Base-by-base conservation (phyloP, 495 filamentous ascomycete genomes). In the Monascus purpureus region DNA sequence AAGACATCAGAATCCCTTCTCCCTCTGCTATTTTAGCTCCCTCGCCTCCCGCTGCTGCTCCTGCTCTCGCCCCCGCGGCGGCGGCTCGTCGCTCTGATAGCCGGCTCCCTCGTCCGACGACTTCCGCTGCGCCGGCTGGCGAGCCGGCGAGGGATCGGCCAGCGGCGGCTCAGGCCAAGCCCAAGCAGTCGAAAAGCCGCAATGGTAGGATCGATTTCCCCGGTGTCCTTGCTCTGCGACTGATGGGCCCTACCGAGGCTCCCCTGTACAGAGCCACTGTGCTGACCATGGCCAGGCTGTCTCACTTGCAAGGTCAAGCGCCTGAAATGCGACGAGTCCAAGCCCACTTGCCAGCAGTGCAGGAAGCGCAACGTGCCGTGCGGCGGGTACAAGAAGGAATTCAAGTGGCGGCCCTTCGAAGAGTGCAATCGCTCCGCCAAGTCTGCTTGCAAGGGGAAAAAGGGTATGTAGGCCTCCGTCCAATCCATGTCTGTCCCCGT, bases 361-460 rank as follows among this genome's bases (percentile, higher is more conserved):
- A 61, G 72, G 24, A 71, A 73, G 33, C 69, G 82, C 16, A 74
- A 69, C 33, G 79, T 85, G 11, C 48, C 55, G 11, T 87, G 81
- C 47, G 80, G 80, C 19, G 81, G 81, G 12, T 87, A 85, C 50
- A 81, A 75, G 47, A 87, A 81, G 51, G 77, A 82, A 45, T 83
- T 82, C 58, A 86, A 85, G 67, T 86, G 81, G 80, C 66, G 78
- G 20, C 67, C 78, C 1, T 82, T 84, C 41, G 81, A 81, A 43
- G 81, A 84, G 43, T 61, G 67, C 29, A 72, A 55, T 31, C 55
- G 79, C 36, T 52, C 52, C n/a, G 59, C 61, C 31, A 75, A 71
- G 40, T 38, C 51, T 13, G 43, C 53, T 27, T 34, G 44, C 14
- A 72, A 61, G 44, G 25, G 43, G 18, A 72, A 66, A 45, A 74